A percentile compares a stretch with the other conserved stretches of the same genome.
Conservation (phyloP, 768 basidiomycete species). For the Mycena polygramma region DNA sequence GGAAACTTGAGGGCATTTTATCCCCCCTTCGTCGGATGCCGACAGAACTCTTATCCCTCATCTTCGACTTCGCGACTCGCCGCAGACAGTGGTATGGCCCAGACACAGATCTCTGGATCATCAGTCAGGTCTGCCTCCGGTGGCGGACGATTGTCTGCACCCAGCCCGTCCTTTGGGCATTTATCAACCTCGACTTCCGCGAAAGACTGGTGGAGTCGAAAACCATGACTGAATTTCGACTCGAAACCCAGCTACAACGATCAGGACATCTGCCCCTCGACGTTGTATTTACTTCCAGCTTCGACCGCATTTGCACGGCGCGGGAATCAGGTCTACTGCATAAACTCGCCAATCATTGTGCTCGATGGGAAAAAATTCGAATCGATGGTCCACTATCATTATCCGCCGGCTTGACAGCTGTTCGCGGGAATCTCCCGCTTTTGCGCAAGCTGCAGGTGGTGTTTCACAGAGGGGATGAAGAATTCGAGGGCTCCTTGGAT, state of each 20-base stretch:
- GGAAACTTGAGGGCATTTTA: slow-evolving; percentile 6
- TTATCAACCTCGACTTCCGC: neutral
- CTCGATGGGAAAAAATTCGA: slow-evolving; percentile 11
- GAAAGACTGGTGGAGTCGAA: too few species aligned
- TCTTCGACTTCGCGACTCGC: slow-evolving; percentile 9
- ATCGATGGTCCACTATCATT: neutral
- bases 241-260: slow-evolving; percentile 16
- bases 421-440: slow-evolving; percentile 10
- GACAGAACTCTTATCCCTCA: slow-evolving; percentile 19
- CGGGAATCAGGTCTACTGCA: neutral
- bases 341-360: slow-evolving; percentile 2
- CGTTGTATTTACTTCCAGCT: neutral
- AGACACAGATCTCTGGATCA: slow-evolving; percentile 7
- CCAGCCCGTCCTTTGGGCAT: slow-evolving; percentile 18
- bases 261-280: slow-evolving; percentile 5
- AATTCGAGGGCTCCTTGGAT: neutral
- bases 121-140: slow-evolving; percentile 14
- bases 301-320: neutral
- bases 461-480: neutral
- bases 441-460: slow-evolving; percentile 4
- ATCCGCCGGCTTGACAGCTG: neutral
- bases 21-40: slow-evolving; percentile 29
- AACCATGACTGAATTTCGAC: neutral
- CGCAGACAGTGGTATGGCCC: too few species aligned
- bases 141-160: slow-evolving; percentile 10